Conservation (phyloP, 1,284 basidiomycete species). For the Cryptococcus jaspeensis region DNA sequence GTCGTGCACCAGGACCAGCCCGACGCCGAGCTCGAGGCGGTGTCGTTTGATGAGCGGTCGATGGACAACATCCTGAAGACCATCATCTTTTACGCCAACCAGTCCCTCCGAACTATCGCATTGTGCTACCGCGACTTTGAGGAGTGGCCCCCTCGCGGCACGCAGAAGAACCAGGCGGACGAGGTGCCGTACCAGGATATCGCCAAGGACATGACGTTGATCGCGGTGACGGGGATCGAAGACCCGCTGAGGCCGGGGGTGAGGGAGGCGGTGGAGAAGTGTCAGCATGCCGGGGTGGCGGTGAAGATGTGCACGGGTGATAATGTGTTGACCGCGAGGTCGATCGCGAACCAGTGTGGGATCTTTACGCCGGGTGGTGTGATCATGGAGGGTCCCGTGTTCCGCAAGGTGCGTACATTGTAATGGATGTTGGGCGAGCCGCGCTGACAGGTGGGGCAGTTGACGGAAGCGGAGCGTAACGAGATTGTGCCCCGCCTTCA, state of each 20-base stretch:
- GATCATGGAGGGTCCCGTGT: slow-evolving; percentile 91
- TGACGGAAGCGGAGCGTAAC: slow-evolving; percentile 54
- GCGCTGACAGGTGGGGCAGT: slow-evolving; percentile 20
- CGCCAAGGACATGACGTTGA: slow-evolving; percentile 72
- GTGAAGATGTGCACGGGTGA: slow-evolving; percentile 99
- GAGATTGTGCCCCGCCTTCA: slow-evolving; percentile 59
- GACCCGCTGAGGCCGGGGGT: slow-evolving; percentile 93
- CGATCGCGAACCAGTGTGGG: slow-evolving; percentile 92
- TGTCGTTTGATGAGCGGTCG: slow-evolving; percentile 63
- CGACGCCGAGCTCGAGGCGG: slow-evolving; percentile 58
- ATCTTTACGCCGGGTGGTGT: slow-evolving; percentile 89
- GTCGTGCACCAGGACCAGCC: slow-evolving; percentile 55
- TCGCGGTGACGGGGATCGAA: slow-evolving; percentile 89
- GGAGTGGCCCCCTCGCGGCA: slow-evolving; percentile 72
- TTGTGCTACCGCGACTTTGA: slow-evolving; percentile 88
- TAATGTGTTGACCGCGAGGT: slow-evolving; percentile 79
- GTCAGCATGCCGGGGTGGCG: slow-evolving; percentile 83
- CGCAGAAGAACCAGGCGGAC: slow-evolving; percentile 54
- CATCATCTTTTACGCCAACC: slow-evolving; percentile 96
- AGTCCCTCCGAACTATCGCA: slow-evolving; percentile 88
- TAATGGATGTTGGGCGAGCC: no score
- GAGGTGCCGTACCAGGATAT: slow-evolving; percentile 70
- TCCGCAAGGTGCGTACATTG: slow-evolving; percentile 53
- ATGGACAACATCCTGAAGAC: slow-evolving; percentile 80
- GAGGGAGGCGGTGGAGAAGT: slow-evolving; percentile 79